phyloP scores from a whole-genome alignment of 2,329 filamentous ascomycete genomes.

The Penicillium psychrosexuale region DNA sequence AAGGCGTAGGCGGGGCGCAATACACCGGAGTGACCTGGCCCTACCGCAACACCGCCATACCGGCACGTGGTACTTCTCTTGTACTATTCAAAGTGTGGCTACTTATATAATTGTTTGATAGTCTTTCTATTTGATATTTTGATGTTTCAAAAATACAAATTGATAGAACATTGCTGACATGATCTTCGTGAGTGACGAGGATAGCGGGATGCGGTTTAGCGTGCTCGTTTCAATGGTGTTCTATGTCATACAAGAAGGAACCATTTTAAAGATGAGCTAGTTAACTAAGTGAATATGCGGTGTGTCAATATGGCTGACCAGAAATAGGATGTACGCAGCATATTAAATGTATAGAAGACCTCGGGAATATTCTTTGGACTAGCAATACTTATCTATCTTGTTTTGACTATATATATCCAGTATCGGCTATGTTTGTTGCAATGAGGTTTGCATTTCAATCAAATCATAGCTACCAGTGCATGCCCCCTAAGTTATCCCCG shows the following conservation, averaged over 20 bases:
- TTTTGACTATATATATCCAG: neutral
- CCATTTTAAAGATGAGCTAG: neutral
- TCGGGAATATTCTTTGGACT: neutral
- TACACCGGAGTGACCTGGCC: conserved; percentile 16
- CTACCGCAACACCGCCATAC: conserved; percentile 9
- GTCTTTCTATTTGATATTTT: no score
- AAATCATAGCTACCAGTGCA: neutral
- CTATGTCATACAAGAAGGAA: neutral
- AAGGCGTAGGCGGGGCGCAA: conserved; percentile 15
- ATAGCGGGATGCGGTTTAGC: neutral
- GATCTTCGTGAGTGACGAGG: neutral
- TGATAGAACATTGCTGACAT: neutral
- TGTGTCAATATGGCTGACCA: neutral
- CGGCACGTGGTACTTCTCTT: conserved; percentile 20
- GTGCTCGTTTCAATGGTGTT: neutral
- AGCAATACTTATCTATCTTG: neutral
- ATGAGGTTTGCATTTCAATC: neutral
- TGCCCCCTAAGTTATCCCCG: neutral
- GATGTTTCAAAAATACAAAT: neutral
- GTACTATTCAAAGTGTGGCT: conserved; percentile 10
- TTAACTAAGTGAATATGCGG: neutral
- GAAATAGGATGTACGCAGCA: neutral
- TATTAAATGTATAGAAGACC: neutral
- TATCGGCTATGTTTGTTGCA: no score
- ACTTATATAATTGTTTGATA: neutral